Conservation (phyloP, 208 protist genomes). For the Polymyxa betae region DNA sequence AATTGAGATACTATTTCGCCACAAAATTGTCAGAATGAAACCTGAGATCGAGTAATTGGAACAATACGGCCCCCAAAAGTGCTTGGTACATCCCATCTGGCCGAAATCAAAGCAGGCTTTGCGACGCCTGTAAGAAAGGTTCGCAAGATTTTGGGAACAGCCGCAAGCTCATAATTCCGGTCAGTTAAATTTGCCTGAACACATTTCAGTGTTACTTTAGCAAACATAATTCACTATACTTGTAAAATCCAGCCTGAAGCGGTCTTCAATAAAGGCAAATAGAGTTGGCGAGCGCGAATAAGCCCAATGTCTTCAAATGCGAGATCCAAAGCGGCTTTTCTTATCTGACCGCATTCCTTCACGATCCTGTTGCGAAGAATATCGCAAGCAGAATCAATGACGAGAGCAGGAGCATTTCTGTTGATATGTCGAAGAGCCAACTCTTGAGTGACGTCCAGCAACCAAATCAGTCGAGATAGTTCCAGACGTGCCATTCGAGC, state of each 20-base stretch:
- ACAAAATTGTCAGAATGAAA: not conserved
- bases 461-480: not conserved
- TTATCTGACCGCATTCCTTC: not conserved
- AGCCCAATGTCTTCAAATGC: not conserved
- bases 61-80: conserved; percentile 3
- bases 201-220: too few relatives aligned
- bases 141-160: not conserved
- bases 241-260: not conserved
- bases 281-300: not conserved
- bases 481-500: not conserved
- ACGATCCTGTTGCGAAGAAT: not conserved
- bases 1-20: not conserved
- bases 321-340: not conserved
- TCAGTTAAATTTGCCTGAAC: too few relatives aligned
- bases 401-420: not conserved
- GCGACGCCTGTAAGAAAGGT: not conserved
- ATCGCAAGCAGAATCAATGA: conserved; percentile 28
- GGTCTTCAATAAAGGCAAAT: not conserved
- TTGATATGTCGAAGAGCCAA: not conserved
- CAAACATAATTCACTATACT: not conserved
- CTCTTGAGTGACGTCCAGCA: not conserved
- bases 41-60: conserved; percentile 6
- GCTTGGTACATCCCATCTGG: not conserved
- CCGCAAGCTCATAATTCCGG: too few relatives aligned
- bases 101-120: not conserved